Evolutionary conservation across 2,329 filamentous ascomycete genomes (phyloP), one percentile per base, ranked within the genome.

Genomic region (Rhexocercosporidium sp.): DNA sequence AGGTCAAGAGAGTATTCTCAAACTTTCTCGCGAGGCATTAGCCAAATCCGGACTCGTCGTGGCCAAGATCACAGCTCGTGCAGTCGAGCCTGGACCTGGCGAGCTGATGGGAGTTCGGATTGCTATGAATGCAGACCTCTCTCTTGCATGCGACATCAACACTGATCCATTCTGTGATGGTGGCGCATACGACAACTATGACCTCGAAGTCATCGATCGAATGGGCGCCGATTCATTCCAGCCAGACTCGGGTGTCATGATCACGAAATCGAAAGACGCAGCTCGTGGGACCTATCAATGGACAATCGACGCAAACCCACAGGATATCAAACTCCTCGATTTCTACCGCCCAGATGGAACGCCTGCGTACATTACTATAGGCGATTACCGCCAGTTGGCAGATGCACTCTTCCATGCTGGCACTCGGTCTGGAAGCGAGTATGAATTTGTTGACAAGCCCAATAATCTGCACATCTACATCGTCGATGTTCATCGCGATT

Each of bases 391-490:
- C 3, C 66, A 70, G 47, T 46, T 70, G 25, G 59, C 64, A 5
- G 68, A 70, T 59, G 68, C 68, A 2, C 47, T 68, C 6, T 68
- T 70, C 49, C 68, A 70, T 51, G 68, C 68, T 39, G 68, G 68
- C 1, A 66, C 68, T 8, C 34, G 66, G 14, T 66, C 63, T 7
- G 68, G 66, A 11, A 70, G 66, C n/a, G 59, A 66, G 60, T 70
- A 62, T 20, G 68, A 70, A 29, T 70, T 59, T 29, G 39, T 68
- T 16, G 68, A 70, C 54, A 39, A 29, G n/a, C 59, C 59, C 12
- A 68, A 70, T 39, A 54, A n/a, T 8, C 39, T 70, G 6, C 65
- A 70, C 49, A 66, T 70, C 29, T 70, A 70, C 18, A 64, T 70
- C 56, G 56, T 70, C 20, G 63, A 68, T 14, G 47, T 64, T 1